Percentiles rank a stretch among this genome's conserved stretches.
Conservation (phyloP, 208 protist species). For the Trypanosoma conorhini region DNA sequence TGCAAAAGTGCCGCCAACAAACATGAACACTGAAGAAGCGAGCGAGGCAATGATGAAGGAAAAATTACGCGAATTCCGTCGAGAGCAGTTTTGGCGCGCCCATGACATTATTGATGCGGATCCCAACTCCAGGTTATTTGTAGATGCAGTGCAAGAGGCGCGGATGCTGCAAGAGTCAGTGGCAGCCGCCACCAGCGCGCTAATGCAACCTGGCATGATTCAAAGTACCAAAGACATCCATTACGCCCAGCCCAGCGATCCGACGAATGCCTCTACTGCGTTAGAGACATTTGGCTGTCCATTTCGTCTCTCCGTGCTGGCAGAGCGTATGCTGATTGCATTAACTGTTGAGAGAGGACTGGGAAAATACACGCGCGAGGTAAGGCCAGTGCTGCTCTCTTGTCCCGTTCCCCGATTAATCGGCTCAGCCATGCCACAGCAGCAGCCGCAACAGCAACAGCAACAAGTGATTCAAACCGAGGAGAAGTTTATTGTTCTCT, state of each 20-base stretch:
- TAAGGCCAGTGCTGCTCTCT: constrained; percentile 77
- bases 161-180: constrained; percentile 61
- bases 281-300: constrained; percentile 76
- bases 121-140: constrained; percentile 66
- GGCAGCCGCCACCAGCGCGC: constrained; percentile 59
- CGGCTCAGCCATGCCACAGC: not conserved
- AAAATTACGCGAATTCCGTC: constrained; percentile 58
- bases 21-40: constrained; percentile 38
- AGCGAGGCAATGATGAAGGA: constrained; percentile 7
- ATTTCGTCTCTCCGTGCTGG: constrained; percentile 54
- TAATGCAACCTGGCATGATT: constrained; percentile 86
- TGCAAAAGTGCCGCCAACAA: constrained; percentile 40
- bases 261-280: constrained; percentile 57
- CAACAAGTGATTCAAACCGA: constrained; percentile 28
- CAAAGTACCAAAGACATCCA: constrained; percentile 82
- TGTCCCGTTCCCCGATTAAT: constrained; percentile 47
- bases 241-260: constrained; percentile 69
- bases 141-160: constrained; percentile 58
- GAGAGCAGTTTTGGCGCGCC: constrained; percentile 79
- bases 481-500: constrained; percentile 53
- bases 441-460: constrained; percentile 14
- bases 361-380: constrained; percentile 39
- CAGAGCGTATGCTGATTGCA: constrained; percentile 62
- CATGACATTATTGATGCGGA: constrained; percentile 76
- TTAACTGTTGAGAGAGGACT: constrained; percentile 70